Evolutionary conservation across 2,329 filamentous ascomycete species (phyloP).

Genomic region (Coniochaeta hoffmannii): DNA sequence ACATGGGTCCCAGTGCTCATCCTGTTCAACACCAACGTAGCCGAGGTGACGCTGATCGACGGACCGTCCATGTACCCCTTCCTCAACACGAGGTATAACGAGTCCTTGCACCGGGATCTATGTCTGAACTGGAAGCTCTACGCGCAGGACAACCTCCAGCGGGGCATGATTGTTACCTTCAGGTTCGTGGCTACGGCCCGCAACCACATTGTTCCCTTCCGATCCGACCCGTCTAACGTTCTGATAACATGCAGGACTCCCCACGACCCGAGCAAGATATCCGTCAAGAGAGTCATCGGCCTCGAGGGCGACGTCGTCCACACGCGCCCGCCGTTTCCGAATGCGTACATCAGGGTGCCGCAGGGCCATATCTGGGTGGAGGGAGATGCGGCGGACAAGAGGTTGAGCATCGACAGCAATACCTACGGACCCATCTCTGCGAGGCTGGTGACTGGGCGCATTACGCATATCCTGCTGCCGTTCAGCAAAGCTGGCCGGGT

Average conservation of each 20-base stretch:
- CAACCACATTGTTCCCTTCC: background rate
- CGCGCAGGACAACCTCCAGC: constrained; percentile 48
- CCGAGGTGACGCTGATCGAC: constrained; percentile 48
- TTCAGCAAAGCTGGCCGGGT: constrained; percentile 50
- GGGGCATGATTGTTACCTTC: constrained; percentile 71
- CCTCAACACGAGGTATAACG: constrained; percentile 59
- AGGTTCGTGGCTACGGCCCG: constrained; percentile 35
- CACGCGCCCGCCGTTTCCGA: constrained; percentile 54
- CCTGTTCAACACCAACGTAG: constrained; percentile 54
- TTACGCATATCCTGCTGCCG: constrained; percentile 67
- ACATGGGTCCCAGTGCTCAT: constrained; percentile 57
- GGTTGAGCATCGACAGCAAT: constrained; percentile 73
- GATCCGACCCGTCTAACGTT: background rate
- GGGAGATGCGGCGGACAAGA: constrained; percentile 58
- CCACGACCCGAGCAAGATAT: constrained; percentile 57
- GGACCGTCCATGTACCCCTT: constrained; percentile 72
- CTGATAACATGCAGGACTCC: constrained; percentile 50
- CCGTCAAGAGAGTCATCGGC: constrained; percentile 78
- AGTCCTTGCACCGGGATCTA: constrained; percentile 45
- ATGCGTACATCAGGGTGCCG: constrained; percentile 57
- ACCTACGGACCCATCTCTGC: constrained; percentile 78
- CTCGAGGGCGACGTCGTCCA: constrained; percentile 71
- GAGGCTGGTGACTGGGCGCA: constrained; percentile 66
- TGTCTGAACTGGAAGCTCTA: constrained; percentile 53
- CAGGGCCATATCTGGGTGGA: constrained; percentile 91